A percentile compares a stretch with the other conserved stretches of the same genome.
phyloP scores from a whole-genome alignment of 2,329 filamentous ascomycete genomes.

The Rutstroemia sydowiana region DNA sequence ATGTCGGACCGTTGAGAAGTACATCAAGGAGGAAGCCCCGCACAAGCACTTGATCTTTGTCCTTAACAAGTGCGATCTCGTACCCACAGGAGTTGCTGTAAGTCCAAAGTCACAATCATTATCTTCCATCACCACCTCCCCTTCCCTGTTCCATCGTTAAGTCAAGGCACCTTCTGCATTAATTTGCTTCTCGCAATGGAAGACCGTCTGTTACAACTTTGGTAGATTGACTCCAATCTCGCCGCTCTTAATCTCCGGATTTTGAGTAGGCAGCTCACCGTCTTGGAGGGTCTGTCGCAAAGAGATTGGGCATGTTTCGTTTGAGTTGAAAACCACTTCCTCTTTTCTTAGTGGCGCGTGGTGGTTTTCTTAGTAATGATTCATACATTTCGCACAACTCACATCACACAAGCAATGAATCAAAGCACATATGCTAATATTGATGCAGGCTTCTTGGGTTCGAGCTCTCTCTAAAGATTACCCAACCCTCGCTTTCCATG shows the following conservation, averaged over 20 bases:
- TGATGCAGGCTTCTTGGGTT: conserved; percentile 80
- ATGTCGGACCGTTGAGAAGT: conserved; percentile 87
- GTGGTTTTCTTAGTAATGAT: conserved; percentile 98
- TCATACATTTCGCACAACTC: conserved; percentile 63
- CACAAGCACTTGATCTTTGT: conserved; percentile 94
- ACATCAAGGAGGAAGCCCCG: conserved; percentile 83
- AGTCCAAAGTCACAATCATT: conserved; percentile 41
- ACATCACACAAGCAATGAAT: too few relatives aligned
- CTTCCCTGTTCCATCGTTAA: conserved; percentile 55
- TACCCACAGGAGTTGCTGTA: conserved; percentile 91
- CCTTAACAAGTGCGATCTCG: conserved; percentile 85
- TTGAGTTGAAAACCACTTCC: conserved; percentile 93
- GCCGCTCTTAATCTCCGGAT: conserved; percentile 54
- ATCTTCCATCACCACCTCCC: conserved; percentile 2
- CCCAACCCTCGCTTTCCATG: conserved; percentile 90
- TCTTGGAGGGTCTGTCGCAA: conserved; percentile 78
- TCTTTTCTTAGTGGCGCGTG: conserved; percentile 53
- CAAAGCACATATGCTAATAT: conserved; percentile 18
- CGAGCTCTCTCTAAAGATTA: conserved; percentile 80
- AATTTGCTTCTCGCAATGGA: conserved; percentile 56
- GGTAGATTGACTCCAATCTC: conserved; percentile 81
- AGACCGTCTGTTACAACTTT: conserved; percentile 97
- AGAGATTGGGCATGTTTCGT: conserved; percentile 66
- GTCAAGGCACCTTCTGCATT: conserved; percentile 73
- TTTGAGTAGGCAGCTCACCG: conserved; percentile 67